phyloP scores from a whole-genome alignment of 1,284 basidiomycete genomes.

The Cerrena zonata region DNA sequence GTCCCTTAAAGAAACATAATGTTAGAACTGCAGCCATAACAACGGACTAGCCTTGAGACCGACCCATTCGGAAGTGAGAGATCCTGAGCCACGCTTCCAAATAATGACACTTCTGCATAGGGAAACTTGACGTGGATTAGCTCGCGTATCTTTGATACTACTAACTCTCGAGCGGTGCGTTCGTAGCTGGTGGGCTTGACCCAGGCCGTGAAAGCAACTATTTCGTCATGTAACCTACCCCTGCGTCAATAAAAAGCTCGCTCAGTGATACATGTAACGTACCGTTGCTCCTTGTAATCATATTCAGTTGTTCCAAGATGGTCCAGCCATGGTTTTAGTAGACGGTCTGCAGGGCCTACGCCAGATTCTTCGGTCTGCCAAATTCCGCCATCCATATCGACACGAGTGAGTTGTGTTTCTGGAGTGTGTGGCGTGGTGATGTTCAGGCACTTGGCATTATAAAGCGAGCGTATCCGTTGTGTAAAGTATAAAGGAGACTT shows the following conservation, averaged over 20 bases:
- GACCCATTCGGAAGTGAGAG: slow-evolving; percentile 28
- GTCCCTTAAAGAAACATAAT: slow-evolving; percentile 21
- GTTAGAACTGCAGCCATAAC: background rate
- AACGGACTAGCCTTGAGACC: background rate
- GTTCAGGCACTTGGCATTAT: no score
- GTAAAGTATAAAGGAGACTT: no score
- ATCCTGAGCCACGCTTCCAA: slow-evolving; percentile 27
- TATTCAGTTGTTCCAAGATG: slow-evolving; percentile 21
- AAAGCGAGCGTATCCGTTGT: no score
- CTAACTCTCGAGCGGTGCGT: slow-evolving; percentile 17
- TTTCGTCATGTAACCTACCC: slow-evolving; percentile 67
- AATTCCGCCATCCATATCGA: no score
- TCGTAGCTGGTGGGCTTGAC: slow-evolving; percentile 25
- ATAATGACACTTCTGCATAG: slow-evolving; percentile 18
- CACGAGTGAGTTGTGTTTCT: no score
- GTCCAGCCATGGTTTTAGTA: slow-evolving; percentile 23
- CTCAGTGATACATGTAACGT: slow-evolving; percentile 5
- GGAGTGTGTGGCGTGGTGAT: no score
- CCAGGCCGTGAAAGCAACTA: slow-evolving; percentile 27
- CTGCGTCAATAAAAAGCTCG: no score
- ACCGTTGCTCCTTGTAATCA: slow-evolving; percentile 33
- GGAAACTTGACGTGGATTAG: slow-evolving; percentile 20
- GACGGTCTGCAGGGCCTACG: no score
- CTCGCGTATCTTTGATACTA: slow-evolving; percentile 20
- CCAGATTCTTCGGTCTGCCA: no score